Conservation (phyloP, 805 yeast species). For the Zygoascus tannicola region DNA sequence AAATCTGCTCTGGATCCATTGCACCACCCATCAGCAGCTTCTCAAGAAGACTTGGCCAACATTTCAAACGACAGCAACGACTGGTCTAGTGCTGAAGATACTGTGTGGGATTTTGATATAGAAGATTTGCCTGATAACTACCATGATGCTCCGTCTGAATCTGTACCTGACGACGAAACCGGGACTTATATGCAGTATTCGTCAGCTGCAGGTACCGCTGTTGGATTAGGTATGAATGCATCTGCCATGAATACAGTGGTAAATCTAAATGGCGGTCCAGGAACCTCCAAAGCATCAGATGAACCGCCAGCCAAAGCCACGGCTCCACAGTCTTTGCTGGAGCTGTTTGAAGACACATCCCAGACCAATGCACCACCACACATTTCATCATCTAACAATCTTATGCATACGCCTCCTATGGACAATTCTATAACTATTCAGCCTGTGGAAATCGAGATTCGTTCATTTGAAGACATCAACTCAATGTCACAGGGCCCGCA, state of each 20-base stretch:
- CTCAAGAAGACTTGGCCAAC: slow-evolving; percentile 1
- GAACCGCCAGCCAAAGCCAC: slow-evolving; percentile 26
- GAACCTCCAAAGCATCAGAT: neutral
- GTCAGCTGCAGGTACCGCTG: neutral
- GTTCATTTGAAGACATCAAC: slow-evolving; percentile 21
- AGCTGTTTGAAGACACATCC: slow-evolving; percentile 53
- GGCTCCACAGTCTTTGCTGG: slow-evolving; percentile 65
- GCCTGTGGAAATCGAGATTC: slow-evolving; percentile 23
- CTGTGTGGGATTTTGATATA: slow-evolving; percentile 74
- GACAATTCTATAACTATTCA: slow-evolving; percentile 11
- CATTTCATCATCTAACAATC: slow-evolving; percentile 9
- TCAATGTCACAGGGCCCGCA: slow-evolving; percentile 10
- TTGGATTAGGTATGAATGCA: neutral
- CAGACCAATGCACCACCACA: slow-evolving; percentile 19
- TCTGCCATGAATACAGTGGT: slow-evolving; percentile 1
- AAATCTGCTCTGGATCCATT: neutral
- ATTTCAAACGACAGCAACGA: slow-evolving; percentile 2
- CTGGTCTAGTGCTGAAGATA: slow-evolving; percentile 24
- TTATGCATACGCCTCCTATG: slow-evolving; percentile 2
- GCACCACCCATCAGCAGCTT: neutral
- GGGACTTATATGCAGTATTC: neutral
- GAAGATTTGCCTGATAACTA: slow-evolving; percentile 7
- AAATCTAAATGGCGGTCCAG: neutral
- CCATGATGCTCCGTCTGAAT: neutral
- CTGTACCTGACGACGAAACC: neutral